phyloP scores from a whole-genome alignment of 345 rosid species.

The Turnera subulata region DNA sequence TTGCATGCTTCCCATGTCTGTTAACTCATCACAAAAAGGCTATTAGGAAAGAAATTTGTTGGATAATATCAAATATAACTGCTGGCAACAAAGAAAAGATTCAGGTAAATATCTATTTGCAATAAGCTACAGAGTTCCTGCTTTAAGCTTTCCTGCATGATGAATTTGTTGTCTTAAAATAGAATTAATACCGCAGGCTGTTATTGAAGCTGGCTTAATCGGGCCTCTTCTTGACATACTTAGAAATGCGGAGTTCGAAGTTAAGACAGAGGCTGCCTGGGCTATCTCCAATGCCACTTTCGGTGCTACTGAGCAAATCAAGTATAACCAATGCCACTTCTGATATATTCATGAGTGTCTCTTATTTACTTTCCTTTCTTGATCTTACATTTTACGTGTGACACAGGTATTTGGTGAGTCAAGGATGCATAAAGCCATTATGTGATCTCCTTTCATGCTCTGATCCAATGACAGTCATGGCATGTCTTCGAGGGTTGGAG shows the following conservation, averaged over 20 bases:
- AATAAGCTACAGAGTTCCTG: too few species aligned
- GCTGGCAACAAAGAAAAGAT: conserved; percentile 29
- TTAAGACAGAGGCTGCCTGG: too few species aligned
- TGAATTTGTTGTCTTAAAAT: not conserved
- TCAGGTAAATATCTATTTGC: conserved; percentile 9
- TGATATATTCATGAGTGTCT: not conserved
- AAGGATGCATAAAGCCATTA: conserved; percentile 26
- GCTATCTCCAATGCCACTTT: too few species aligned
- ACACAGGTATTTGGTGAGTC: too few species aligned
- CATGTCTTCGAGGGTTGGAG: conserved; percentile 24
- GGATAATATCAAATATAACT: conserved; percentile 28
- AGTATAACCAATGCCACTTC: conserved; percentile 7
- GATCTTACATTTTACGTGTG: too few species aligned
- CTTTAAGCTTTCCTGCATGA: too few species aligned
- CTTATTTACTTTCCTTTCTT: too few species aligned
- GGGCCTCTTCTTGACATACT: conserved; percentile 5
- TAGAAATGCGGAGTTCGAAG: conserved; percentile 18
- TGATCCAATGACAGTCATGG: conserved; percentile 22
- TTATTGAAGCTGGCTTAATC: conserved; percentile 16
- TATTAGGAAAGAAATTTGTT: conserved; percentile 28
- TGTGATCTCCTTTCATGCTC: conserved; percentile 27
- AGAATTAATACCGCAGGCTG: conserved; percentile 5
- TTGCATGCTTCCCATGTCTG: conserved; percentile 18
- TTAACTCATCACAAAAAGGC: conserved; percentile 22
- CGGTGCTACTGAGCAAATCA: conserved; percentile 27